Evolutionary conservation across 2,329 filamentous ascomycete genomes (phyloP).

Genomic region (Trichoderma polysporum): DNA sequence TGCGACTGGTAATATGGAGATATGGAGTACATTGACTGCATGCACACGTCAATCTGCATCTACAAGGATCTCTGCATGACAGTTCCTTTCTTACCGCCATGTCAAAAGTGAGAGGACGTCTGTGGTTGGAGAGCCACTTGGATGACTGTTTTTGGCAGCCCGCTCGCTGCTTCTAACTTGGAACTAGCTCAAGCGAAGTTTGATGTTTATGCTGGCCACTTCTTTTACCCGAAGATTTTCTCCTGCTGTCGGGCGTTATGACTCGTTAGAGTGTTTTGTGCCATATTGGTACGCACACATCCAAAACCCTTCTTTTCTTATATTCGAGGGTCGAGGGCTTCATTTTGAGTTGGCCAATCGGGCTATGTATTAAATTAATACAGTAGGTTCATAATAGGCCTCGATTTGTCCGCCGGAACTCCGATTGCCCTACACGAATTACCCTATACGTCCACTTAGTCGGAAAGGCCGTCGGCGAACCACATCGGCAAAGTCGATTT

Average conservation of each 20-base stretch:
- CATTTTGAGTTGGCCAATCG: background rate
- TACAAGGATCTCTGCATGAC: slow-evolving; percentile 8
- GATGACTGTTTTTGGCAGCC: background rate
- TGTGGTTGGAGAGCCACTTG: background rate
- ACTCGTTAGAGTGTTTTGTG: background rate
- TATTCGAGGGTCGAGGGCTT: background rate
- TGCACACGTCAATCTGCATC: slow-evolving; percentile 18
- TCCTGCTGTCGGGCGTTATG: background rate
- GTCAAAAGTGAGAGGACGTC: slow-evolving; percentile 2
- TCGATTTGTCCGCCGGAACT: background rate
- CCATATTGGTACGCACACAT: background rate
- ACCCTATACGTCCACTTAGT: background rate
- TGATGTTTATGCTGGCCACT: background rate
- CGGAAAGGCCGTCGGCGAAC: background rate
- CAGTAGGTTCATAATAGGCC: background rate
- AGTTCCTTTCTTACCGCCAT: slow-evolving; percentile 12
- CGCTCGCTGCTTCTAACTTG: background rate
- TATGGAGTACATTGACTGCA: slow-evolving; percentile 15
- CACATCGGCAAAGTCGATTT: background rate
- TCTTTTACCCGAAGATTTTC: background rate
- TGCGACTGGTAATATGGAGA: too few species aligned
- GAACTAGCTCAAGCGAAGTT: slow-evolving; percentile 5
- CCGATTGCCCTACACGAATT: background rate
- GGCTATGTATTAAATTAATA: background rate
- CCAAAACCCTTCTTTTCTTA: background rate